Evolutionary conservation across 2,329 filamentous ascomycete species (phyloP), one percentile per base, ranked within the genome.

Genomic region (Beauveria bassiana): DNA sequence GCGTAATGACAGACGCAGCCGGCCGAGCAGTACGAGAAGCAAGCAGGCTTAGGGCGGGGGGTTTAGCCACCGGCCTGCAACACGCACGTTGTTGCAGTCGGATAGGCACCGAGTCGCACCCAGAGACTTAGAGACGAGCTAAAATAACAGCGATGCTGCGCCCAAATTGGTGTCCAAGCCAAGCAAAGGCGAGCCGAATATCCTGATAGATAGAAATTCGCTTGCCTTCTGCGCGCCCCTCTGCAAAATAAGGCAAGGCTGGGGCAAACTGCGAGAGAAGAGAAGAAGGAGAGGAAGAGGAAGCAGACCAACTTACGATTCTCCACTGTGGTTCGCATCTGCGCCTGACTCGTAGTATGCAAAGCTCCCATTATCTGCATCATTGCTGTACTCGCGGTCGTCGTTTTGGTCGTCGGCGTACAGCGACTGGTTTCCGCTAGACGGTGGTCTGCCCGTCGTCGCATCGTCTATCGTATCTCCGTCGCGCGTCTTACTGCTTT

Each of bases 401-500:
- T 68, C 57, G 63, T 70, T 46, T 63, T 66, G 64, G 56, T 65
- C 68, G 61, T 67, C 64, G 42, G 62, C 66, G 59, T 64, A 68
- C 61, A 63, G 68, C 61, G 69, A 72, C 59, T 47, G 47, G 60
- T 40, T 61, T 31, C 56, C 52, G 26, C 58, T 59, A 24, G 45
- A 55, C 67, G 28, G 20, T 16, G 50, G 42, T 3, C 50, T 28
- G 49, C 68, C 67, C 12, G 65, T 59, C 1, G 59, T 43, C 34
- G 22, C 51, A 55, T 61, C 34, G n/a, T 31, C 40, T 12, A n/a
- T 31, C 4, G 59, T 22, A 20, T 61, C 45, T 34, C 34, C 64
- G 72, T 78, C 66, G 71, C 72, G 65, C 16, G 78, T 77, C 52
- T 70, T 70, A 56, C 75, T 72, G 60, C 79, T 61, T 28, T 54